Percentiles rank a stretch among this genome's conserved stretches.
phyloP scores from a whole-genome alignment of 306 rosid species.

The Prunus campanulata region DNA sequence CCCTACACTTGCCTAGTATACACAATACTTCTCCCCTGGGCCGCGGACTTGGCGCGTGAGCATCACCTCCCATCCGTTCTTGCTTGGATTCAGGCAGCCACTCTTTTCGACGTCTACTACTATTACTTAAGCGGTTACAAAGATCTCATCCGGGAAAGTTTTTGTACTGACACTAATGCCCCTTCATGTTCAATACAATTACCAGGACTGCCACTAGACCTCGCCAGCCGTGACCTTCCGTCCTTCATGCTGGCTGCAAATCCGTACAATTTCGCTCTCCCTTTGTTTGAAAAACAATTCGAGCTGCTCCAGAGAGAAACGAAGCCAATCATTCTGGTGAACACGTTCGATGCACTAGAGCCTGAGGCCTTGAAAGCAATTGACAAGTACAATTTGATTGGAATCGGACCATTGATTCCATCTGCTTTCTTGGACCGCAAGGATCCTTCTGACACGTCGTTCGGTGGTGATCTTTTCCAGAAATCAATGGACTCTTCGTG shows the following conservation, averaged over 20 bases:
- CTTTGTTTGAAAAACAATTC: slow-evolving; percentile 10
- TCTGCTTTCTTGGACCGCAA: slow-evolving; percentile 6
- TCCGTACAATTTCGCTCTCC: not conserved
- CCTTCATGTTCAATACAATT: too few relatives aligned
- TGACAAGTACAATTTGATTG: slow-evolving; percentile 3
- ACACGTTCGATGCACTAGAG: slow-evolving; percentile 13
- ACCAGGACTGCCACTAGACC: too few relatives aligned
- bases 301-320: not conserved
- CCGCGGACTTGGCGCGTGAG: slow-evolving; percentile 19
- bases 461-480: slow-evolving; percentile 16
- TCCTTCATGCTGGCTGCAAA: slow-evolving; percentile 17
- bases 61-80: slow-evolving; percentile 23
- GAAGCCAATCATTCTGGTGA: slow-evolving; percentile 5
- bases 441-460: not conserved
- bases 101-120: slow-evolving; percentile 28
- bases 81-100: slow-evolving; percentile 40
- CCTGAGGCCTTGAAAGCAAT: slow-evolving; percentile 22
- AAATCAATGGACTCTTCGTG: not conserved
- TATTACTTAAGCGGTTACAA: slow-evolving; percentile 30
- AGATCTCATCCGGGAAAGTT: not conserved
- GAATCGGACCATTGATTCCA: slow-evolving; percentile 30
- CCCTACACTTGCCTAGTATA: slow-evolving; percentile 25
- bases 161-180: too few relatives aligned
- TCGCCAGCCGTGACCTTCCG: too few relatives aligned
- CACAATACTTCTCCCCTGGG: slow-evolving; percentile 33